These are phyloP conservation scores for Micromonas pusilla DNA, from an alignment of 139 green algal species.

Conservation along the genomic window DNA sequence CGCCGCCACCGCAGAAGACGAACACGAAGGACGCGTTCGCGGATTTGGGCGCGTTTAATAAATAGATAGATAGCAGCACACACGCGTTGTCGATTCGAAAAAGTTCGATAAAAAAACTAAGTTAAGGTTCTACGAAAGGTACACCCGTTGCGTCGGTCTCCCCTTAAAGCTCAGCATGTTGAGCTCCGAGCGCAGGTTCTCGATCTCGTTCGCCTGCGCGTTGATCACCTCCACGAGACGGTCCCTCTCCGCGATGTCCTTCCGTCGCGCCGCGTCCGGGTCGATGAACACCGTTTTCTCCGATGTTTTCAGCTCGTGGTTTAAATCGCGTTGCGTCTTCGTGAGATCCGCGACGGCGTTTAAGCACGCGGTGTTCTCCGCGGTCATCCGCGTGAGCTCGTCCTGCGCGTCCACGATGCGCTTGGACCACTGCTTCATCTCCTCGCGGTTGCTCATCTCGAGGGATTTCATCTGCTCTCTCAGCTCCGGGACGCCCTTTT, in stretches of 20 bases:
- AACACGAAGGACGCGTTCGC: background rate
- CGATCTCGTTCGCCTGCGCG: conserved; percentile 57
- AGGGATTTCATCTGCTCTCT: conserved; percentile 41
- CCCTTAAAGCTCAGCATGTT: conserved; percentile 46
- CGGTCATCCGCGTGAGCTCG: conserved; percentile 51
- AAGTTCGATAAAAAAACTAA: background rate
- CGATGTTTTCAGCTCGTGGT: conserved; percentile 41
- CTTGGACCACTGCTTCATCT: conserved; percentile 53
- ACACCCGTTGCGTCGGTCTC: no score
- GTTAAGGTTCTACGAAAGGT: no score
- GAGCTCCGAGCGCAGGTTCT: conserved; percentile 58
- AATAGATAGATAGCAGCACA: background rate
- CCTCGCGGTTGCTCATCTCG: conserved; percentile 41
- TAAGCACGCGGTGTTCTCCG: conserved; percentile 60
- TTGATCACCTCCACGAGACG: conserved; percentile 61
- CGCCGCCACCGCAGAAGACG: background rate
- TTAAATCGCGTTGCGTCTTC: conserved; percentile 42
- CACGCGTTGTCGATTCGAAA: background rate
- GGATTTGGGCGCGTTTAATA: background rate
- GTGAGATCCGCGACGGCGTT: conserved; percentile 53
- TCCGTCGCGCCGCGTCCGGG: conserved; percentile 17
- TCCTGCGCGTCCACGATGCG: conserved; percentile 45
- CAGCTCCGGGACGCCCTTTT: conserved; percentile 39
- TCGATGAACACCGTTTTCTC: conserved; percentile 49
- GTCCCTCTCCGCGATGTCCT: conserved; percentile 57